phyloP scores from a whole-genome alignment of 108 stramenopile genomes.

The Cyclotella cryptica region DNA sequence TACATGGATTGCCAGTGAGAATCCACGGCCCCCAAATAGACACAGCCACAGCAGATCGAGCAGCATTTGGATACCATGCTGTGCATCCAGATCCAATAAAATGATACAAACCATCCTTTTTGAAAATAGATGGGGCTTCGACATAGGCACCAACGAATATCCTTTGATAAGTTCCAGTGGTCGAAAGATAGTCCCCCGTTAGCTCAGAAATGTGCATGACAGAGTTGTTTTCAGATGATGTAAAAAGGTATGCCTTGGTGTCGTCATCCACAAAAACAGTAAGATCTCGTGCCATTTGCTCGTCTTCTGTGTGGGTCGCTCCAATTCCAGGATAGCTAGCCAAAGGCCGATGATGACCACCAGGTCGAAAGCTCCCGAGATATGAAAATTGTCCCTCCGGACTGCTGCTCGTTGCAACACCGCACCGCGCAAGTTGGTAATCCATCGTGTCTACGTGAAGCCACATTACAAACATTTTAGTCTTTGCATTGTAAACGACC shows the following conservation, averaged over 20 bases:
- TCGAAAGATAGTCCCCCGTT: slow-evolving; percentile 21
- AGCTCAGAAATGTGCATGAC: slow-evolving; percentile 29
- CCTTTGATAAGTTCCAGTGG: slow-evolving; percentile 16
- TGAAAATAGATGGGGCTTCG: slow-evolving; percentile 32
- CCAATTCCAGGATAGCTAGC: no score
- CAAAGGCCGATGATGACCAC: neutral
- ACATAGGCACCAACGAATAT: slow-evolving; percentile 24
- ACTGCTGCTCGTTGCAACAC: slow-evolving; percentile 18
- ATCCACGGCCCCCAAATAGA: slow-evolving; percentile 20
- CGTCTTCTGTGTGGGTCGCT: neutral
- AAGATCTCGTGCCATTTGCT: slow-evolving; percentile 32
- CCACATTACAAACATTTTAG: slow-evolving; percentile 39
- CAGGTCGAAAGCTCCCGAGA: slow-evolving; percentile 19
- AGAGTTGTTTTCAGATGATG: slow-evolving; percentile 34
- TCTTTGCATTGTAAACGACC: slow-evolving; percentile 31
- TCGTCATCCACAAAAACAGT: slow-evolving; percentile 37
- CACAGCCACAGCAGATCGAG: slow-evolving; percentile 10
- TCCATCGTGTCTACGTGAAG: slow-evolving; percentile 32
- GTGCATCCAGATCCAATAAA: slow-evolving; percentile 42
- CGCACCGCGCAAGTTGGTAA: slow-evolving; percentile 28
- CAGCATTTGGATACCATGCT: slow-evolving; percentile 37
- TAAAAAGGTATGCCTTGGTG: slow-evolving; percentile 20
- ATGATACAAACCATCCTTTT: slow-evolving; percentile 21
- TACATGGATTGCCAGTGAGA: slow-evolving; percentile 20
- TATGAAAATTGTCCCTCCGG: slow-evolving; percentile 28